phyloP scores from a whole-genome alignment of 1,139 yeast species.

The Hemisphaericaspora xylanilytica region DNA sequence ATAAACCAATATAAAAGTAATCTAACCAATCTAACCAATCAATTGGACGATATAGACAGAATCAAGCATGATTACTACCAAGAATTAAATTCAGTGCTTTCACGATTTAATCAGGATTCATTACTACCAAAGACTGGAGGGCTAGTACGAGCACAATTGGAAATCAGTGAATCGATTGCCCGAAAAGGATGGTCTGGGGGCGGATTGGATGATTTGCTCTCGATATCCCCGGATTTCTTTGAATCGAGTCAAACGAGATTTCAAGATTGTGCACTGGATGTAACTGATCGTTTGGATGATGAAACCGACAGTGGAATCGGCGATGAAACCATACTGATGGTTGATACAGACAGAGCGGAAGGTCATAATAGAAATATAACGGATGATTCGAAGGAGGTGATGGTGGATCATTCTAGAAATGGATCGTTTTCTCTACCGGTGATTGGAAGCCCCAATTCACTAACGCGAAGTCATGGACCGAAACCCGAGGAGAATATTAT shows the following conservation, averaged over 20 bases:
- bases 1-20: conserved; percentile 63
- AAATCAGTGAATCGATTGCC: conserved; percentile 77
- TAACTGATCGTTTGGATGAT: conserved; percentile 10
- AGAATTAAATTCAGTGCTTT: conserved; percentile 55
- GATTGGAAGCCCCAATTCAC: conserved; percentile 16
- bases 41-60: conserved; percentile 75
- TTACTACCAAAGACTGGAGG: conserved; percentile 59
- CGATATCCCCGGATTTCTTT: conserved; percentile 55
- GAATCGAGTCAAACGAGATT: conserved; percentile 18
- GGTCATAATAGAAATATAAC: not conserved
- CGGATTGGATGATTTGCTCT: conserved; percentile 66
- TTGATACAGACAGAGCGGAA: conserved; percentile 3
- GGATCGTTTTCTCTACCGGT: conserved; percentile 36
- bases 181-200: conserved; percentile 87
- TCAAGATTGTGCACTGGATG: conserved; percentile 8
- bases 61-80: conserved; percentile 74
- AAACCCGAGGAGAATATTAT: not conserved
- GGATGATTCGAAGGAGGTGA: conserved; percentile 4
- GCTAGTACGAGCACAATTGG: conserved; percentile 74
- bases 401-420: conserved; percentile 14
- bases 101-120: conserved; percentile 41
- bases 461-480: conserved; percentile 7
- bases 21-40: conserved; percentile 63
- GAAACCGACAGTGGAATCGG: conserved; percentile 8
- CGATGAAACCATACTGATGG: conserved; percentile 5